phyloP scores from a whole-genome alignment of 2,329 filamentous ascomycete species.

The Aspergillus sp. region DNA sequence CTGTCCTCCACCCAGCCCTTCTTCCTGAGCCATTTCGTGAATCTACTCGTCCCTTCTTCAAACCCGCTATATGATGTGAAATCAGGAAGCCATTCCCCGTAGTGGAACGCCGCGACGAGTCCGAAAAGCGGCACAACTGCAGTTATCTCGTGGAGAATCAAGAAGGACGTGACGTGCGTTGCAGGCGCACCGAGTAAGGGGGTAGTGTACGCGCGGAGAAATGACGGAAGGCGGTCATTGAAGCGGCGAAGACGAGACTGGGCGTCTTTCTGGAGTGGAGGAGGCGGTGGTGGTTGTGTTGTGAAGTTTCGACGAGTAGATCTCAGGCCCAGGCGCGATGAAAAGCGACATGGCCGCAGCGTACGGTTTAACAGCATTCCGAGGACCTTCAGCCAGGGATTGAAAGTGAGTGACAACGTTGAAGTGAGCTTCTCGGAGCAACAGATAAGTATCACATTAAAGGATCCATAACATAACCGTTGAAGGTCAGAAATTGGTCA shows the following conservation, averaged over 20 bases:
- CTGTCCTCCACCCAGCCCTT: conserved; percentile 73
- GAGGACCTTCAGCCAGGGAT: too few species aligned
- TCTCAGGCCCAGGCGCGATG: conserved; percentile 13
- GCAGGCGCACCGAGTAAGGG: conserved; percentile 74
- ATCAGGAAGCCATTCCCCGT: conserved; percentile 69
- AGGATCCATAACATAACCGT: background rate
- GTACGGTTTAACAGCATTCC: background rate
- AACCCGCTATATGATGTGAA: conserved; percentile 39
- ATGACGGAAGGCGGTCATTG: conserved; percentile 59
- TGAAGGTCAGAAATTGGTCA: background rate
- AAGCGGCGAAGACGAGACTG: conserved; percentile 35
- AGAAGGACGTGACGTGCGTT: conserved; percentile 80
- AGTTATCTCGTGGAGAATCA: conserved; percentile 89
- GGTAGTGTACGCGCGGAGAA: conserved; percentile 67
- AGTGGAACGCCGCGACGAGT: conserved; percentile 77
- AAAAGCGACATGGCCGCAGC: conserved; percentile 15
- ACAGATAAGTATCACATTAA: background rate
- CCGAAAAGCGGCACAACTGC: conserved; percentile 77
- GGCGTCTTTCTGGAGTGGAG: conserved; percentile 21
- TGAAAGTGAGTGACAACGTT: too few species aligned
- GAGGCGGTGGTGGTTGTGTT: conserved; percentile 21
- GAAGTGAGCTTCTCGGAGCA: background rate
- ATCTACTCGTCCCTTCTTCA: conserved; percentile 66
- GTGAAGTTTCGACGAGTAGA: conserved; percentile 22
- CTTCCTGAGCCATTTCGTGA: conserved; percentile 72